These are phyloP conservation scores for Lentinus brumalis DNA, from an alignment of 768 basidiomycete genomes.

Conservation along the genomic window DNA sequence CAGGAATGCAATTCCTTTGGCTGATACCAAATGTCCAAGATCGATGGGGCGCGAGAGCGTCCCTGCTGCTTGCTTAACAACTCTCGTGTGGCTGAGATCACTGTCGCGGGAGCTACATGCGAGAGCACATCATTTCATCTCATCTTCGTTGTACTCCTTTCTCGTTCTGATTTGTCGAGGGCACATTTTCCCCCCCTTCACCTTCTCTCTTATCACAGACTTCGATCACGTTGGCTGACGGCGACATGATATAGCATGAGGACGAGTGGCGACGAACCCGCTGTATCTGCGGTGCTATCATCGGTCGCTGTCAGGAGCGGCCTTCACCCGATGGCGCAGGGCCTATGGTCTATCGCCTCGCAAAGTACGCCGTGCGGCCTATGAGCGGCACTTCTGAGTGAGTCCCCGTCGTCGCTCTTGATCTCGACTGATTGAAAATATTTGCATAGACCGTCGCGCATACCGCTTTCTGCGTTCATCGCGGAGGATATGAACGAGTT, in stretches of 20 bases:
- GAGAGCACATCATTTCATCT: constrained; percentile 61
- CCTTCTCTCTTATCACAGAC: too few species aligned
- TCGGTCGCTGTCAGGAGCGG: constrained; percentile 70
- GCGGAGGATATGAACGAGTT: constrained; percentile 91
- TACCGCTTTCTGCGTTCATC: constrained; percentile 85
- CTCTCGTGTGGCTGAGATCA: constrained; percentile 71
- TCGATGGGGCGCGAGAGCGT: constrained; percentile 33
- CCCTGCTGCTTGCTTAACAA: constrained; percentile 70
- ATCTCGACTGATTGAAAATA: not conserved
- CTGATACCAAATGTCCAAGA: constrained; percentile 98
- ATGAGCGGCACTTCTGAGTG: constrained; percentile 64
- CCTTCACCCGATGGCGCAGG: constrained; percentile 32
- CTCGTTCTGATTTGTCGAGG: constrained; percentile 15
- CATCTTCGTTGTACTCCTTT: not conserved
- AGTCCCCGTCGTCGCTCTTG: constrained; percentile 30
- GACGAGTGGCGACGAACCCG: constrained; percentile 67
- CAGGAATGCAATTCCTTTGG: constrained; percentile 51
- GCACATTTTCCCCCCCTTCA: not conserved
- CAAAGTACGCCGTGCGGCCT: constrained; percentile 84
- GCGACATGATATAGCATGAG: constrained; percentile 42
- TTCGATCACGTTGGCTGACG: too few species aligned
- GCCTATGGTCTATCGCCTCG: constrained; percentile 61
- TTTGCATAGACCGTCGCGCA: constrained; percentile 37
- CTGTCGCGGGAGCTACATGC: constrained; percentile 87
- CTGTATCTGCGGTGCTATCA: constrained; percentile 82